A percentile compares a stretch with the other conserved stretches of the same genome.
These are phyloP conservation scores for Colletotrichum sp. DNA, from an alignment of 2,329 filamentous ascomycete genomes.

Conservation along the genomic window DNA sequence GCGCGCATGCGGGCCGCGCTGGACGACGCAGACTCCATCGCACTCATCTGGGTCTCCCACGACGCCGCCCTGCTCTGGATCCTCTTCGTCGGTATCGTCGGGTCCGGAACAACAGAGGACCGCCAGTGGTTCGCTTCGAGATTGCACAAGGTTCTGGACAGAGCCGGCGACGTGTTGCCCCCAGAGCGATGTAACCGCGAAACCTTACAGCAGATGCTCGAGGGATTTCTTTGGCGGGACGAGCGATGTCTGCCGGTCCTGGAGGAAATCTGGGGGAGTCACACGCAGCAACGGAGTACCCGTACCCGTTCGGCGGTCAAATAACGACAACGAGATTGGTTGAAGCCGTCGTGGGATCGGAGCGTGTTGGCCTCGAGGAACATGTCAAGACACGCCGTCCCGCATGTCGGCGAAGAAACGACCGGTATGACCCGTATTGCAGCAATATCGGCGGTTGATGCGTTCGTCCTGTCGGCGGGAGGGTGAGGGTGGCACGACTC, in stretches of 20 bases:
- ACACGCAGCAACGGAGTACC: background rate
- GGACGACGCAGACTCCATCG: constrained; percentile 5
- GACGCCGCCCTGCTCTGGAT: constrained; percentile 17
- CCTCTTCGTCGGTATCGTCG: constrained; percentile 19
- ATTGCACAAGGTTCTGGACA: background rate
- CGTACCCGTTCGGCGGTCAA: background rate
- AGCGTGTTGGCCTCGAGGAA: background rate
- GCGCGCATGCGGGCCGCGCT: constrained; percentile 16
- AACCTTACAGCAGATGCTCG: background rate
- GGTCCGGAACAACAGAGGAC: background rate
- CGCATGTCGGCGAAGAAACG: background rate
- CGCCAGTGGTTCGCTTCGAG: background rate
- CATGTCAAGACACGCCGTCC: background rate
- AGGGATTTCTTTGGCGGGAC: constrained; percentile 19
- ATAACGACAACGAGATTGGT: background rate
- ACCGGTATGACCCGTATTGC: background rate
- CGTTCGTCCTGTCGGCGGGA: constrained; percentile 6
- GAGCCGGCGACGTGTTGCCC: background rate
- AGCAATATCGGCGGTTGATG: constrained; percentile 5
- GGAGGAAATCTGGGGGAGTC: constrained; percentile 4
- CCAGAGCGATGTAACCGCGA: background rate
- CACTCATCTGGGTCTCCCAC: constrained; percentile 1
- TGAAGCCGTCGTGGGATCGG: background rate
- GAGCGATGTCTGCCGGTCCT: constrained; percentile 32
- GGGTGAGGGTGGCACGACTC: background rate